Base-by-base conservation (phyloP, 2,329 filamentous ascomycete species). In the Diaporthe vexans region DNA sequence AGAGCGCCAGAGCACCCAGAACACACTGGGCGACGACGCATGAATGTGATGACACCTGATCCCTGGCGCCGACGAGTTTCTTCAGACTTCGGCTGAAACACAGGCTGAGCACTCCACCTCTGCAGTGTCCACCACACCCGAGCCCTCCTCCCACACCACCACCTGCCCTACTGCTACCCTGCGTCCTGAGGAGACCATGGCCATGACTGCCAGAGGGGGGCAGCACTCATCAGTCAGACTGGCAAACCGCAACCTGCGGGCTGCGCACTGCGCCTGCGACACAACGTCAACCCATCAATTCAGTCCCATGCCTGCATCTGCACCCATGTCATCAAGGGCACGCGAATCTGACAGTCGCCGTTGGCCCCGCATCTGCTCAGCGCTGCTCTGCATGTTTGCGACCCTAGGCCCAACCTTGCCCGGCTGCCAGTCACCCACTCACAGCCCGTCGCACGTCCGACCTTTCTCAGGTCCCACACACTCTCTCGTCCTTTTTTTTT, bases 61-160 rank as follows among this genome's bases (percentile, higher is more conserved):
- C 63, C 63, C 63, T 68, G 63, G 63, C 33, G 48, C 48, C 63
- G 63, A 40, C 63, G 63, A 68, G 63, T 68, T 54, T 68, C 63
- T 68, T 68, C 63, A 68, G 63, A 68, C 63, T 68, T 68, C 63
- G 63, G 63, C 63, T 68, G 63, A 68, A 68, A 68, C 63, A 68
- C 48, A 68, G 63, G 63, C 63, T 68, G 63, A 68, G 63, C 46
- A 54, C 63, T 68, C 63, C 48, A 68, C 63, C 63, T 68, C 63
- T 68, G 63, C 63, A 54, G 48, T 54, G 63, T 68, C 63, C 48
- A 68, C 63, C 63, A 68, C 63, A 68, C 46, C 46, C 29, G 63
- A 67, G 63, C 63, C 63, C 63, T 67, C 48, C 29, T 67, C 63
- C 26, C 29, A 67, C 63, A 67, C 63, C 63, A 67, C 63, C 46